These are phyloP conservation scores for Lichtheimia ornata DNA, from an alignment of 371 early-diverging fungal genomes.

Conservation along the genomic window DNA sequence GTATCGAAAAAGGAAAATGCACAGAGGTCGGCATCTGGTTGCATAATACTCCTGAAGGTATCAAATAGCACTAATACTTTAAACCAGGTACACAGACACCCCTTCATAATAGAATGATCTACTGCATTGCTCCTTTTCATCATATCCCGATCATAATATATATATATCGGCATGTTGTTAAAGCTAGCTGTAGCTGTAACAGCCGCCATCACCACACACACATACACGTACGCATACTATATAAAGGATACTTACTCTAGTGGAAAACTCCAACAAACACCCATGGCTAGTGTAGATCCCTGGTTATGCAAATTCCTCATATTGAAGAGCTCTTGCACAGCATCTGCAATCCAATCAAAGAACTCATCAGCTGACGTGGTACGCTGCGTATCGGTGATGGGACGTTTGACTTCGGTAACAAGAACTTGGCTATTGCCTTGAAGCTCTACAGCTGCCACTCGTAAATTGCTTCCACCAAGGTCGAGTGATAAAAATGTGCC, in stretches of 20 bases:
- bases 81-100: no score
- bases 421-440: constrained; percentile 68
- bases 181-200: no score
- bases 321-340: constrained; percentile 28
- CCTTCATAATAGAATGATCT: no score
- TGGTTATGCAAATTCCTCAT: constrained; percentile 5
- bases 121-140: no score
- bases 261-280: constrained; percentile 56
- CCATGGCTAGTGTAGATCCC: constrained; percentile 32
- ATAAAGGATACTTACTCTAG: constrained; percentile 33
- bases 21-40: no score
- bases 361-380: constrained; percentile 60
- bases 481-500: constrained; percentile 87
- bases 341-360: constrained; percentile 88
- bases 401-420: constrained; percentile 69
- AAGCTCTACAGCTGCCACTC: constrained; percentile 76
- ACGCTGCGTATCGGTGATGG: constrained; percentile 66
- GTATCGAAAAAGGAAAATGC: no score
- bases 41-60: no score
- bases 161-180: no score
- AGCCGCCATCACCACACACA: no score
- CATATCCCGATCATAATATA: no score
- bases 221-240: background rate
- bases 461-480: constrained; percentile 88
- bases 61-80: no score